These are phyloP conservation scores for Gyrodon lividus DNA, from an alignment of 768 basidiomycete genomes.

Conservation along the genomic window DNA sequence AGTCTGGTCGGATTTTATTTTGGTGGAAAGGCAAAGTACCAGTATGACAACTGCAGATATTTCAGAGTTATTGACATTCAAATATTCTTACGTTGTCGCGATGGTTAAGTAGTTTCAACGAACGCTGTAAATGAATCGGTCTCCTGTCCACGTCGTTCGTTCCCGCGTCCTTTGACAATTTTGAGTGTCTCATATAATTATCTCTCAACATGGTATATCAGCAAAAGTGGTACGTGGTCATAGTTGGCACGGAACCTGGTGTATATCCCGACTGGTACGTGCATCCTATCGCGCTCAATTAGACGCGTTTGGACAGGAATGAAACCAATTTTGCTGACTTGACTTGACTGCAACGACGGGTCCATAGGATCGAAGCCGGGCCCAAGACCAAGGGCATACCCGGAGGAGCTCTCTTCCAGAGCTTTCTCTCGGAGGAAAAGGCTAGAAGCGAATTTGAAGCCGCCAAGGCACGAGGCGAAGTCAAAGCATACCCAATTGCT, in stretches of 20 bases:
- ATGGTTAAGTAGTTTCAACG: constrained; percentile 22
- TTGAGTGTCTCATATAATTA: background rate
- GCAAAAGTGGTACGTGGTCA: constrained; percentile 30
- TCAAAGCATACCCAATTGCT: constrained; percentile 14
- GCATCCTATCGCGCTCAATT: constrained; percentile 1
- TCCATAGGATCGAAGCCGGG: constrained; percentile 45
- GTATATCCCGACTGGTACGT: constrained; percentile 31
- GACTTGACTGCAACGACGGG: constrained; percentile 2
- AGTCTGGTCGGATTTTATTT: background rate
- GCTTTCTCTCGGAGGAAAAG: constrained; percentile 43
- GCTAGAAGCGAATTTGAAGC: constrained; percentile 35
- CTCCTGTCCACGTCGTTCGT: constrained; percentile 21
- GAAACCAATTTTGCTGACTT: constrained; percentile 21
- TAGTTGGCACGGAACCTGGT: constrained; percentile 26
- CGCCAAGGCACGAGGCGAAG: constrained; percentile 29
- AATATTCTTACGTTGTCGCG: constrained; percentile 15
- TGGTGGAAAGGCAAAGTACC: too few relatives aligned
- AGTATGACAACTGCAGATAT: too few relatives aligned
- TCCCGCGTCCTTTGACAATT: background rate
- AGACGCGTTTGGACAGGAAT: constrained; percentile 17
- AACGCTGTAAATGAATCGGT: constrained; percentile 10
- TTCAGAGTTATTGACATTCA: background rate
- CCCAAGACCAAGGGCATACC: constrained; percentile 44
- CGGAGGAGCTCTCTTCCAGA: constrained; percentile 41
- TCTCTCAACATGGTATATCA: constrained; percentile 14